Evolutionary conservation across 2,329 filamentous ascomycete genomes (phyloP).

Genomic region (Leptoxyphium fumago): DNA sequence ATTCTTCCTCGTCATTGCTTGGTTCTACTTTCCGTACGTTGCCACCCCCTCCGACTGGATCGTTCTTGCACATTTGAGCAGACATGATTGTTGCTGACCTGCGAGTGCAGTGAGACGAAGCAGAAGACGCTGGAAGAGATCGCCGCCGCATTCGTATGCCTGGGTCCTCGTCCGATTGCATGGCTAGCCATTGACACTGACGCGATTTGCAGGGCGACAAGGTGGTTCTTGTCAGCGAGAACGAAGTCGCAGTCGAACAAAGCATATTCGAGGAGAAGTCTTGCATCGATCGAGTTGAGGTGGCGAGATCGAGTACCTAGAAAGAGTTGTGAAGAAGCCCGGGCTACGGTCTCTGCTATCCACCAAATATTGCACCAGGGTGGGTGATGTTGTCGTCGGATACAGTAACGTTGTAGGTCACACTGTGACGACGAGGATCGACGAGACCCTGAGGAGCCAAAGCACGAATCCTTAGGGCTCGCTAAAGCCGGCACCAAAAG

Average conservation of each 20-base stretch:
- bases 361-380: too few species aligned
- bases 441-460: too few species aligned
- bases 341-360: too few species aligned
- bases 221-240: constrained; percentile 15
- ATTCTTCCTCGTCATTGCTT: constrained; percentile 38
- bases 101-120: constrained; percentile 10
- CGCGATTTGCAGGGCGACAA: constrained; percentile 8
- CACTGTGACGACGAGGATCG: too few species aligned
- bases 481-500: too few species aligned
- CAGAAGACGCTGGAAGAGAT: constrained; percentile 19
- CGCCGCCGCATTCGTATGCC: constrained; percentile 14
- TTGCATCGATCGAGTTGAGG: constrained; percentile 1
- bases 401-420: too few species aligned
- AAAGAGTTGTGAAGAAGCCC: too few species aligned
- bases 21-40: constrained; percentile 39
- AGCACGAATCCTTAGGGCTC: too few species aligned
- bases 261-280: constrained; percentile 11
- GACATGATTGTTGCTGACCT: constrained; percentile 2
- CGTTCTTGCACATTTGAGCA: neutral
- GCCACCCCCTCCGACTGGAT: neutral
- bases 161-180: neutral
- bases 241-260: constrained; percentile 10
- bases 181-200: neutral
- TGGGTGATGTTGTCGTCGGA: too few species aligned
- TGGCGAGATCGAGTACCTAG: neutral